Conservation (phyloP, 495 filamentous ascomycete genomes). For the Penicillium coffeae region DNA sequence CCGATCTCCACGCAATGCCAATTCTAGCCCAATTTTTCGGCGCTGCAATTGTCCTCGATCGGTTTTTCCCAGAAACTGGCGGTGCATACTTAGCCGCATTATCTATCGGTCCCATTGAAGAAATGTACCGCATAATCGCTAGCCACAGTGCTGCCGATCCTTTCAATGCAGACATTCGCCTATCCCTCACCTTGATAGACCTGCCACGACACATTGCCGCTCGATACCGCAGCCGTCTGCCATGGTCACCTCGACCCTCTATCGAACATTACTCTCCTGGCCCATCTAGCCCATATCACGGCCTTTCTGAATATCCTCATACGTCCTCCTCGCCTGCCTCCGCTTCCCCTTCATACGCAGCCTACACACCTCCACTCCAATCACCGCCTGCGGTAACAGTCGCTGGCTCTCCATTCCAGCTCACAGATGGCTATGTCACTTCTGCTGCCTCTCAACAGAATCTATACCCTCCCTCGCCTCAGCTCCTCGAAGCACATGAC, state of each 20-base stretch:
- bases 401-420: conserved; percentile 34
- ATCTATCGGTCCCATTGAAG: conserved; percentile 69
- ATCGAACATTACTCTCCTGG: conserved; percentile 37
- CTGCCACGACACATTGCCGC: conserved; percentile 34
- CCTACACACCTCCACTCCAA: conserved; percentile 42
- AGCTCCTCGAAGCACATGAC: conserved; percentile 34
- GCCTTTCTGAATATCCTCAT: conserved; percentile 31
- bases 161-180: conserved; percentile 32
- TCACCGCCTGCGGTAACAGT: conserved; percentile 39
- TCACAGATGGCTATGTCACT: conserved; percentile 31
- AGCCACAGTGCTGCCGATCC: conserved; percentile 32
- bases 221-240: conserved; percentile 32
- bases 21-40: conserved; percentile 91
- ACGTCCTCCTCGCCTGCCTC: conserved; percentile 37
- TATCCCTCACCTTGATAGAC: conserved; percentile 36
- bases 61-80: conserved; percentile 85
- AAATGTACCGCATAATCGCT: conserved; percentile 60
- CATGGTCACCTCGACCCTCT: conserved; percentile 39
- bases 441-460: conserved; percentile 28
- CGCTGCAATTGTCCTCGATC: conserved; percentile 78
- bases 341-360: conserved; percentile 35
- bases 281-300: conserved; percentile 39
- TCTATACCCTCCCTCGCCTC: conserved; percentile 36
- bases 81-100: conserved; percentile 80
- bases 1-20: conserved; percentile 38